Conservation (phyloP, 768 basidiomycete species). For the Kwoniella dejecticola region DNA sequence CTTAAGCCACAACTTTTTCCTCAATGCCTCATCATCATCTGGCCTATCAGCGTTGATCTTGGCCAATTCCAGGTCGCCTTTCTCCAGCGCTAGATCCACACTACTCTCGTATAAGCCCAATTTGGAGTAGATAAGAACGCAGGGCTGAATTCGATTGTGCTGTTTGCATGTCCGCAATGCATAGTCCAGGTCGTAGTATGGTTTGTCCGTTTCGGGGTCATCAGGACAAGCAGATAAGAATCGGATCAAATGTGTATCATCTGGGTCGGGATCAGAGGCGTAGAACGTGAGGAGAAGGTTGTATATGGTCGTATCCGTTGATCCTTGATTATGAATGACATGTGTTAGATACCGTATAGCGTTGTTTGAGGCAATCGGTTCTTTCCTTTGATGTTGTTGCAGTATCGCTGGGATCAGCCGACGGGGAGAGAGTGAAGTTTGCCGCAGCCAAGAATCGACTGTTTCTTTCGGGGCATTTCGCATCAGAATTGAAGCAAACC, state of each 20-base stretch:
- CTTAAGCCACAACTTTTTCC: conserved; percentile 97
- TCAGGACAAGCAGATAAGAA: conserved; percentile 81
- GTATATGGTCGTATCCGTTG: conserved; percentile 82
- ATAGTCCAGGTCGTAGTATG: conserved; percentile 96
- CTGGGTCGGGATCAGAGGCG: conserved; percentile 59
- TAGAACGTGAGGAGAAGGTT: conserved; percentile 90
- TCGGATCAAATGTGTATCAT: conserved; percentile 61
- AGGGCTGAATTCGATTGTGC: conserved; percentile 76
- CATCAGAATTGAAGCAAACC: conserved; percentile 84
- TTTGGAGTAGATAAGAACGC: conserved; percentile 94
- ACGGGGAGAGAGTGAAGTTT: conserved; percentile 73
- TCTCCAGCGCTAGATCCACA: conserved; percentile 89
- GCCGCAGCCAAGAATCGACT: conserved; percentile 88
- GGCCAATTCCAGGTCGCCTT: conserved; percentile 92
- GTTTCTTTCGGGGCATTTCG: conserved; percentile 83
- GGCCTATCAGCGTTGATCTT: conserved; percentile 94
- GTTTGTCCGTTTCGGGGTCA: conserved; percentile 77
- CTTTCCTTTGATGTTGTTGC: conserved; percentile 72
- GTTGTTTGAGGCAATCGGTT: conserved; percentile 61
- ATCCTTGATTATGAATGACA: conserved; percentile 76
- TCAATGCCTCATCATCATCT: conserved; percentile 78
- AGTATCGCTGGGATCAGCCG: conserved; percentile 87
- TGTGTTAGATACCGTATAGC: conserved; percentile 86
- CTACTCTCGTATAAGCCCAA: conserved; percentile 97
- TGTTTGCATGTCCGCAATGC: conserved; percentile 88